phyloP scores from a whole-genome alignment of 106 monocot genomes.

The Allium fistulosum region DNA sequence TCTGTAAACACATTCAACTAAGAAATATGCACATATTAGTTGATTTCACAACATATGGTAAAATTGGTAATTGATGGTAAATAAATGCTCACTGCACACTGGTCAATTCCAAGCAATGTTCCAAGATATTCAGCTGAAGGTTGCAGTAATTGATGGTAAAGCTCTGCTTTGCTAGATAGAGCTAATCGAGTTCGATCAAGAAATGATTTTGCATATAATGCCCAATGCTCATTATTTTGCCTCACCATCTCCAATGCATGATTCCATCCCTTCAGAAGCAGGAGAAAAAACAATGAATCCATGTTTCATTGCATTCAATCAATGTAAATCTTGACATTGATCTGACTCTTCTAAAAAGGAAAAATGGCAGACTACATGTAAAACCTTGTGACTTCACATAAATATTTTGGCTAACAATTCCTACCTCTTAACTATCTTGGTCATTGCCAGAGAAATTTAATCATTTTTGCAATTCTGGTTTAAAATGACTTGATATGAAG shows the following conservation, averaged over 20 bases:
- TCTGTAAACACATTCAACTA: constrained; percentile 88
- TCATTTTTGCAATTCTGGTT: neutral
- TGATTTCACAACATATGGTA: neutral
- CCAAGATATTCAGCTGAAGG: constrained; percentile 98
- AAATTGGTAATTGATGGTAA: neutral
- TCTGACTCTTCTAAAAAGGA: neutral
- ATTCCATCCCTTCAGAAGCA: constrained; percentile 70
- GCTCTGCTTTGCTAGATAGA: constrained; percentile 78
- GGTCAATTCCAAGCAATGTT: constrained; percentile 69
- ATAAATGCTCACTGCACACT: constrained; percentile 72
- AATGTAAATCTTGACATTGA: neutral
- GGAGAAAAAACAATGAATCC: neutral
- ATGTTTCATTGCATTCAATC: neutral
- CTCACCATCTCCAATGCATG: constrained; percentile 67
- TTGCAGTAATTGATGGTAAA: constrained; percentile 75
- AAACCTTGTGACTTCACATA: neutral
- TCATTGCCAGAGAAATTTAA: neutral
- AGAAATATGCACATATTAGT: neutral
- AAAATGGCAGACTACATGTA: neutral
- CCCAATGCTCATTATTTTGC: constrained; percentile 72
- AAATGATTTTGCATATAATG: constrained; percentile 85
- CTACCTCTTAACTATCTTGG: too few species aligned
- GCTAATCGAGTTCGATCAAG: constrained; percentile 90
- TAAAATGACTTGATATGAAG: neutral
- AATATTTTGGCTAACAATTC: too few species aligned